Base-by-base conservation (phyloP, 768 basidiomycete species). In the Rickenella mellea region DNA sequence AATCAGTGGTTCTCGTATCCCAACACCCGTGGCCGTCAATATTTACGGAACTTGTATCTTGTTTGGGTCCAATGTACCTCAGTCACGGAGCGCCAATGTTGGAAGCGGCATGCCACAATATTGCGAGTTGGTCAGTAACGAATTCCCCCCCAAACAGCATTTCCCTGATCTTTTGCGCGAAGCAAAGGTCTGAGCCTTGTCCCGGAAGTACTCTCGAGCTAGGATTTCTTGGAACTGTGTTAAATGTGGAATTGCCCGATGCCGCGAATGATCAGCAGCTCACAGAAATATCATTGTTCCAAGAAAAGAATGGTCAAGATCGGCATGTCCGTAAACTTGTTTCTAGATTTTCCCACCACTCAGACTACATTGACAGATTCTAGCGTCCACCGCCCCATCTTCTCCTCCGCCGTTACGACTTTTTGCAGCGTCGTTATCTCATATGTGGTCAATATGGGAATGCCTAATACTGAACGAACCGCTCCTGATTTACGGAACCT, bases 371-470 rank as follows among this genome's bases (percentile, higher is more conserved):
- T 4, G 33, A 6, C 54, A 89, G 80, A 75, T 90, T 32, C 65
- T 86, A 10, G 84, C 84, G 0, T 77, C 79, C 0, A 67, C 78
- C 2, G 64, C 77, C 7, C 73, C 81, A 0, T 67, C 78, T 19
- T 49, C 67, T 27, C 79, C 76, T 19, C 73, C 76, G 11, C 78
- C 78, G 11, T 51, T 82, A 40, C 57, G 67, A 8, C 66, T 78
- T 6, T 80, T 85, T 46, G 80, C 83, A 51, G 74, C 80, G 1
- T 72, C 73, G 12, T 50, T 84, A 21, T 57, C 79, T 2, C 73
- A 84, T 49, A 57, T 86, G 20, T 87, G 83, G 85, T 83, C 86
- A 4, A 71, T 83, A 41, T 99, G 94, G 94, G 94, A 99, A 60
- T 92, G 92, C 42, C 65, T 97, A 1, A 70, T 97, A 0, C 69